Evolutionary conservation across 257 asterid genomes (phyloP).

Genomic region (Galeopsis tetrahit): DNA sequence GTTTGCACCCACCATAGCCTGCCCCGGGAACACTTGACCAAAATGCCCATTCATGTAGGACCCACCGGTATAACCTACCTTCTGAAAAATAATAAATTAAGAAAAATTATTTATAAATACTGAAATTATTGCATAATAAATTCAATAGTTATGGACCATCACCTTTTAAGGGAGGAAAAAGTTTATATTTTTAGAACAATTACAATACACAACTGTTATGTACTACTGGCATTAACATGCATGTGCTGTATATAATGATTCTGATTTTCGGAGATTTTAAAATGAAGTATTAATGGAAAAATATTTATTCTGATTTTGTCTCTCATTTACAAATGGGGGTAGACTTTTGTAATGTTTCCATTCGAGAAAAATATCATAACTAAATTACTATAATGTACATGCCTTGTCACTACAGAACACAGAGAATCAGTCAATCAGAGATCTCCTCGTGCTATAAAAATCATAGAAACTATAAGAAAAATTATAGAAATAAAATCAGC

Average conservation of each 20-base stretch:
- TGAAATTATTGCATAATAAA: not conserved
- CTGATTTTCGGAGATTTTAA: not conserved
- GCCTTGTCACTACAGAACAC: not conserved
- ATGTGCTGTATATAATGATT: not conserved
- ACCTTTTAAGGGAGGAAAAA: not conserved
- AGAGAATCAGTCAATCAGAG: not conserved
- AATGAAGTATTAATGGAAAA: not conserved
- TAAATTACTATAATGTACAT: not conserved
- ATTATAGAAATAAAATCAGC: too few species aligned
- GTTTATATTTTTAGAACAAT: not conserved
- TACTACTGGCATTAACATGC: not conserved
- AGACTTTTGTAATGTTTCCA: not conserved
- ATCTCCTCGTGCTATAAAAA: not conserved
- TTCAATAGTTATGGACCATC: not conserved
- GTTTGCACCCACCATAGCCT: conserved; percentile 67
- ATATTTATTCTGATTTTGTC: not conserved
- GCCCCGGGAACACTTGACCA: conserved; percentile 71
- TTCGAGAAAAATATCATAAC: not conserved
- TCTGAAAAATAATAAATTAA: conserved; percentile 35
- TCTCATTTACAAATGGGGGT: not conserved
- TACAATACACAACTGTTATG: not conserved
- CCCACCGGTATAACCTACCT: conserved; percentile 73
- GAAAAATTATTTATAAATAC: not conserved
- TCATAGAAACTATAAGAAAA: too few species aligned
- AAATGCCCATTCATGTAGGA: conserved; percentile 85